A percentile compares a stretch with the other conserved stretches of the same genome.
Evolutionary conservation across 2,329 filamentous ascomycete genomes (phyloP).

Genomic region (Pseudogymnoascus sp.): DNA sequence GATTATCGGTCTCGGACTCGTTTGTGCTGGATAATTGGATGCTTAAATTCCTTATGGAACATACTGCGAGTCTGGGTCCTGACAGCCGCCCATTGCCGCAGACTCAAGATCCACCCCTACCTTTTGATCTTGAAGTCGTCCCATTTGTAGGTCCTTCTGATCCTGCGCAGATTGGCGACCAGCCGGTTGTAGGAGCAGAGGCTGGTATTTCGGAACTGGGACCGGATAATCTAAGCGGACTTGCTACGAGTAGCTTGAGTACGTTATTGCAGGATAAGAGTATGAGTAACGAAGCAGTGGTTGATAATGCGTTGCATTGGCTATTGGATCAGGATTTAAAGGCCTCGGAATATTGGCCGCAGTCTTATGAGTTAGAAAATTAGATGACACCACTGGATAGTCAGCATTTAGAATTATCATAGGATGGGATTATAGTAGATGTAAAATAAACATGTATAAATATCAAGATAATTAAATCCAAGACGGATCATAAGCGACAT

Average conservation of each 20-base stretch:
- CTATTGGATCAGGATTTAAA: not conserved
- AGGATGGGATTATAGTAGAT: too few relatives aligned
- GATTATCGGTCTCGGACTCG: slow-evolving; percentile 28
- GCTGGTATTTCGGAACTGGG: not conserved
- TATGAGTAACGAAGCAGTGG: slow-evolving; percentile 6
- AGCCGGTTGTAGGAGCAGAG: not conserved
- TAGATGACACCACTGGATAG: not conserved
- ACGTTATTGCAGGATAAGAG: slow-evolving; percentile 2
- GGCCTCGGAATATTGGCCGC: not conserved
- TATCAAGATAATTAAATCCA: too few relatives aligned
- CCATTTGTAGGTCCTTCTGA: not conserved
- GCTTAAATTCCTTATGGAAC: slow-evolving; percentile 28
- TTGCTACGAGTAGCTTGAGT: not conserved
- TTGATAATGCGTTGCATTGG: slow-evolving; percentile 9
- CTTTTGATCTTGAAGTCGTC: not conserved
- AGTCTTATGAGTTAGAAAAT: not conserved
- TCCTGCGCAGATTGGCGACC: not conserved
- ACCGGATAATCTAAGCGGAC: not conserved
- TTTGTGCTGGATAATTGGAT: slow-evolving; percentile 36
- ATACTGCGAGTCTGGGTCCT: slow-evolving; percentile 7
- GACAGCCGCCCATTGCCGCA: not conserved
- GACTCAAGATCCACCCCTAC: not conserved
- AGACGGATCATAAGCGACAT: too few relatives aligned
- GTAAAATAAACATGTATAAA: too few relatives aligned
- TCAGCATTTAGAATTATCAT: not conserved